A percentile compares a stretch with the other conserved stretches of the same genome.
phyloP scores from a whole-genome alignment of 352 stramenopile species.

The Pythium grandisporangium region DNA sequence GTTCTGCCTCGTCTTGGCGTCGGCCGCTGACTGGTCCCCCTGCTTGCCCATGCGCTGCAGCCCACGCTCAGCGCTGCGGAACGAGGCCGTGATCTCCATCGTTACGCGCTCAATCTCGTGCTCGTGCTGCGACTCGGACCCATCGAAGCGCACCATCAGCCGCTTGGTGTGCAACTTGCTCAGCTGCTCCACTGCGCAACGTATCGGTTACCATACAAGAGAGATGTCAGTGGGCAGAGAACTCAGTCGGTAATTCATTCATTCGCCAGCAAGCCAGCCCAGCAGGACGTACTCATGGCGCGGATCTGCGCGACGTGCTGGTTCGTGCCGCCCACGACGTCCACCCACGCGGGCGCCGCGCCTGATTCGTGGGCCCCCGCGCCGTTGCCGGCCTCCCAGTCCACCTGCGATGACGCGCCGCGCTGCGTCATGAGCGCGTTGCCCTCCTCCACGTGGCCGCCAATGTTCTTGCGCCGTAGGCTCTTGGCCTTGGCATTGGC shows the following conservation, averaged over 20 bases:
- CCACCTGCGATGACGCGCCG: conserved; percentile 16
- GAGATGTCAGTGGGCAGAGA: neutral
- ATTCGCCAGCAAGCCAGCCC: neutral
- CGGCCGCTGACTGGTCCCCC: conserved; percentile 60
- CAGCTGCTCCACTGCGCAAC: conserved; percentile 66
- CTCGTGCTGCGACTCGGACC: conserved; percentile 79
- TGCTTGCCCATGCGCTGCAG: conserved; percentile 70
- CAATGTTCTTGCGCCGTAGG: conserved; percentile 79
- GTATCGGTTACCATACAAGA: neutral
- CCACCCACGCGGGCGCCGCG: conserved; percentile 66
- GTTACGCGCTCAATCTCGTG: conserved; percentile 78
- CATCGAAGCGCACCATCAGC: conserved; percentile 83
- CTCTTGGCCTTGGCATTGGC: conserved; percentile 77
- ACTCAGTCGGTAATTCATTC: neutral
- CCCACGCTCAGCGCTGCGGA: conserved; percentile 66
- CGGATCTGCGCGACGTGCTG: conserved; percentile 76
- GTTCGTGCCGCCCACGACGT: conserved; percentile 73
- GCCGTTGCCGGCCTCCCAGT: conserved; percentile 24
- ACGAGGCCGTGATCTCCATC: conserved; percentile 74
- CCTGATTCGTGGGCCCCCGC: too few species aligned
- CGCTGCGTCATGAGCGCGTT: conserved; percentile 68
- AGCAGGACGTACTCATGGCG: conserved; percentile 54
- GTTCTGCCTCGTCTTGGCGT: conserved; percentile 82
- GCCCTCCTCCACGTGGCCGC: conserved; percentile 52
- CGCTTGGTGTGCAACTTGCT: conserved; percentile 78